Evolutionary conservation across 768 basidiomycete species (phyloP), one percentile per base, ranked within the genome.

Genomic region (Piloderma croceum): DNA sequence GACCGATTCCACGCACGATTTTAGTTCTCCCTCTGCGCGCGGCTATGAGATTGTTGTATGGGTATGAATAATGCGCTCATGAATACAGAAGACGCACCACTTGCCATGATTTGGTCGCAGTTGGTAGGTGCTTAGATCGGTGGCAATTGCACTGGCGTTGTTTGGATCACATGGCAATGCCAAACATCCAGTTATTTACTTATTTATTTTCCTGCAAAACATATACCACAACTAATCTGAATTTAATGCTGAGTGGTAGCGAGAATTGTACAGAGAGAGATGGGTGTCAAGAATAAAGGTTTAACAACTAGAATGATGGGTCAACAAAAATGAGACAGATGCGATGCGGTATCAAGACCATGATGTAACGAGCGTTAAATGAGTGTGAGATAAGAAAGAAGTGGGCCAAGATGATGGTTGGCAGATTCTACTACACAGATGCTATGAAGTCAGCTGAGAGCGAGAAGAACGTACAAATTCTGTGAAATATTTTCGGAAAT

Each of bases 401-500:
- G 38, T 18, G 47, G 24, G 25, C 7, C 12, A 32, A 40, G 38
- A 21, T 27, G 31, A 46, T 23, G 32, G 21, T 24, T 17, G 32
- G 39, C 27, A 23, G 33, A 22, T 20, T 41, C 20, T 25, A 17
- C 32, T 40, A 19, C 38, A 19, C 27, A 25, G 20, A 34, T 36
- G 58, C 68, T 74, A 83, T 65, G 79, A 76, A 43, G 66, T 48
- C n/a, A 17, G 54, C 62, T n/a, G n/a, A 43, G 74, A 66, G 45
- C 83, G 79, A 35, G 82, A 84, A 36, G 81, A 74, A 41, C 80
- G 77, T 34, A 91, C 81, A 51, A 90, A 79, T 52, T 90, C 89
- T 19, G 83, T 75, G 61, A 90, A 90, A 63, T 88, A 91, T 69
- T 87, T 90, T 52, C 84, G 73, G 66, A 91, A 91, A 24, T 60